Base-by-base conservation (phyloP, 1,139 yeast species). In the Taiozyma sp. region DNA sequence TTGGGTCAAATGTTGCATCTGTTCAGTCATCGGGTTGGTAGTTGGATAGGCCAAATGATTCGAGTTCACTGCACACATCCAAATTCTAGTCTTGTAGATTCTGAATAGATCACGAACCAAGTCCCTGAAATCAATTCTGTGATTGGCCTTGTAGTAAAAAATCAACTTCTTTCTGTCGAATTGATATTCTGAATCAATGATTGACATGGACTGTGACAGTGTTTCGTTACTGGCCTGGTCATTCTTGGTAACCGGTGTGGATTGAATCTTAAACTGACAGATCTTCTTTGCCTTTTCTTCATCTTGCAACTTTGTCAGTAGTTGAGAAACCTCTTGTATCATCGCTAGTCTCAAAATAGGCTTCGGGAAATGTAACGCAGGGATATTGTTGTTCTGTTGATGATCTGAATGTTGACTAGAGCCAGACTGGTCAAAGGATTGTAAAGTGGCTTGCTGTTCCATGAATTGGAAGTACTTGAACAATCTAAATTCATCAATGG, bases 101-200 rank as follows among this genome's bases (percentile, higher is more conserved):
- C 95, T 84, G 74, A 93, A 93, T 59, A 93, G 74, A 64, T 93
- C 98, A 62, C 93, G 86, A 52, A 93, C 96, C 65, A 95, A 78
- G 48, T 90, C 96, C 65, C 99, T 79, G 68, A 93, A 93, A 69
- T 93, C 99, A 56, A 93, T 90, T 63, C 99, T 78, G 64, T 86
- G 87, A 59, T 82, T 81, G 44, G 76, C 73, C 43, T 67, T 65
- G 70, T 93, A 93, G 68, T 91, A 93, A 66, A 93, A 91, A 4
- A 96, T 93, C 66, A 93, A 76, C 71, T 95, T 93, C 62, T 96
- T 83, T 61, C 96, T 83, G 68, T 95, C 99, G 76, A 92, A 90
- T 70, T 93, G 99, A 66, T 91, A 93, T 70, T 93, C 99, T 2
- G 96, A 95, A 65, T 92, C 84, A 44, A 80, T 66, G 12, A 82